Percentiles rank a stretch among this genome's conserved stretches.
Evolutionary conservation across 1,284 basidiomycete species (phyloP).

Genomic region (Moniliella sp.): DNA sequence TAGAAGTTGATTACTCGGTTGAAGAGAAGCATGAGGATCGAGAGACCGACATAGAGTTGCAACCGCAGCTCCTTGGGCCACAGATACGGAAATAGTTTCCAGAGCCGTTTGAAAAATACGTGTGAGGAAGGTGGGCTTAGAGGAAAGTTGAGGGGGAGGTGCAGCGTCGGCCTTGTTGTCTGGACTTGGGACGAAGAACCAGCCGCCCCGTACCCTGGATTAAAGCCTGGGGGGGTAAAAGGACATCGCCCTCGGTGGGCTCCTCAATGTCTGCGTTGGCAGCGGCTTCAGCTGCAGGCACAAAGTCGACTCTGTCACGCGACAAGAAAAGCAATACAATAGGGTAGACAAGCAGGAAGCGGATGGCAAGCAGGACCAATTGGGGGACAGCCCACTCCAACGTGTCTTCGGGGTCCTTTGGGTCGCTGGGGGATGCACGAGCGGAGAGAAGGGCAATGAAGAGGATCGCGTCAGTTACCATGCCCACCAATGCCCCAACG

Average conservation of each 20-base stretch:
- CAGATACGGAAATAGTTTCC: constrained; percentile 51
- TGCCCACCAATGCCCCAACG: constrained; percentile 6
- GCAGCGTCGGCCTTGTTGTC: not conserved
- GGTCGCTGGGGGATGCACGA: too few species aligned
- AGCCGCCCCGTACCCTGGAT: not conserved
- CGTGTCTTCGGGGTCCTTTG: too few species aligned
- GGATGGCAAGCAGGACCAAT: constrained; percentile 11
- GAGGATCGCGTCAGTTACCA: constrained; percentile 8
- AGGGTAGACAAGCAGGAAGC: constrained; percentile 16
- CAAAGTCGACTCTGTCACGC: constrained; percentile 12
- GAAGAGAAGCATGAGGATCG: constrained; percentile 47
- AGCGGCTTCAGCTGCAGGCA: constrained; percentile 8
- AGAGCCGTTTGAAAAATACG: constrained; percentile 36
- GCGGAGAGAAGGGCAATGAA: constrained; percentile 6
- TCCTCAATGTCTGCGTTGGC: not conserved
- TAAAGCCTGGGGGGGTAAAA: not conserved
- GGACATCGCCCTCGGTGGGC: not conserved
- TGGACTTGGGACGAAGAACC: not conserved
- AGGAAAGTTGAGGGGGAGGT: not conserved
- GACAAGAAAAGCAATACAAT: constrained; percentile 11
- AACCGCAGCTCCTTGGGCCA: constrained; percentile 53
- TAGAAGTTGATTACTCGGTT: constrained; percentile 56
- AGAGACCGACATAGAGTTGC: constrained; percentile 50
- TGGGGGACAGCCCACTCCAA: constrained; percentile 16
- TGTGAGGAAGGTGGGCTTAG: constrained; percentile 1